These are phyloP conservation scores for Lasiosphaeris hirsuta DNA, from an alignment of 495 filamentous ascomycete species.

Conservation along the genomic window DNA sequence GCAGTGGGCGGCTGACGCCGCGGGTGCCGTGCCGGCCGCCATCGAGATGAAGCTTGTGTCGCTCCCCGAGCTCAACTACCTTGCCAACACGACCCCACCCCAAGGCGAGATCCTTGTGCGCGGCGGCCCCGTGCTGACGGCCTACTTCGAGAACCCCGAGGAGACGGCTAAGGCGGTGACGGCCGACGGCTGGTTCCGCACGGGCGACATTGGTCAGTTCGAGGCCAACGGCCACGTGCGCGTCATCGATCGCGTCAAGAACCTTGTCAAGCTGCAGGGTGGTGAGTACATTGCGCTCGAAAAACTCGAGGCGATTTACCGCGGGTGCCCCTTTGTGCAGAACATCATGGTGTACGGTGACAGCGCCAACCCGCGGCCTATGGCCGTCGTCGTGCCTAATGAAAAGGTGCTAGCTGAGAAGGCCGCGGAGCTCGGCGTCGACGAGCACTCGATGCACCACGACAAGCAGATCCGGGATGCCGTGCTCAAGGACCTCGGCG, in stretches of 20 bases:
- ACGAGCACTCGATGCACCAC: slow-evolving; percentile 40
- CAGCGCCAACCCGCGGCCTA: slow-evolving; percentile 44
- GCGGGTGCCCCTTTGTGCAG: slow-evolving; percentile 49
- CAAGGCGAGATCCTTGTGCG: slow-evolving; percentile 84
- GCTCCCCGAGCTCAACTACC: slow-evolving; percentile 85
- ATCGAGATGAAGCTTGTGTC: slow-evolving; percentile 73
- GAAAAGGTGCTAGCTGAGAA: slow-evolving; percentile 53
- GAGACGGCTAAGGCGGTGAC: slow-evolving; percentile 79
- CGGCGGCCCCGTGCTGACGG: slow-evolving; percentile 63
- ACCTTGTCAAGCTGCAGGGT: slow-evolving; percentile 63
- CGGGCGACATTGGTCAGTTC: slow-evolving; percentile 78
- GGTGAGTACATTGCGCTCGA: slow-evolving; percentile 67
- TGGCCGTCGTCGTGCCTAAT: slow-evolving; percentile 56
- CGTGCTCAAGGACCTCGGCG: slow-evolving; percentile 55
- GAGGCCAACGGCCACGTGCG: slow-evolving; percentile 74
- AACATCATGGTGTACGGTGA: slow-evolving; percentile 63
- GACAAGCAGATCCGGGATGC: slow-evolving; percentile 46
- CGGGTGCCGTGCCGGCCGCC: slow-evolving; percentile 62
- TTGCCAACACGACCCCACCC: slow-evolving; percentile 67
- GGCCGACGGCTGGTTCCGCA: slow-evolving; percentile 87
- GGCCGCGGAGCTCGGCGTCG: slow-evolving; percentile 49
- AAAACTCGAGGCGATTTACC: slow-evolving; percentile 63
- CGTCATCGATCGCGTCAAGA: slow-evolving; percentile 91
- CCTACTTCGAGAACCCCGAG: slow-evolving; percentile 78
- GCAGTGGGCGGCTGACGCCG: slow-evolving; percentile 70